Evolutionary conservation across 2,329 filamentous ascomycete species (phyloP), one percentile per base, ranked within the genome.

Genomic region (Phoma herbarum): DNA sequence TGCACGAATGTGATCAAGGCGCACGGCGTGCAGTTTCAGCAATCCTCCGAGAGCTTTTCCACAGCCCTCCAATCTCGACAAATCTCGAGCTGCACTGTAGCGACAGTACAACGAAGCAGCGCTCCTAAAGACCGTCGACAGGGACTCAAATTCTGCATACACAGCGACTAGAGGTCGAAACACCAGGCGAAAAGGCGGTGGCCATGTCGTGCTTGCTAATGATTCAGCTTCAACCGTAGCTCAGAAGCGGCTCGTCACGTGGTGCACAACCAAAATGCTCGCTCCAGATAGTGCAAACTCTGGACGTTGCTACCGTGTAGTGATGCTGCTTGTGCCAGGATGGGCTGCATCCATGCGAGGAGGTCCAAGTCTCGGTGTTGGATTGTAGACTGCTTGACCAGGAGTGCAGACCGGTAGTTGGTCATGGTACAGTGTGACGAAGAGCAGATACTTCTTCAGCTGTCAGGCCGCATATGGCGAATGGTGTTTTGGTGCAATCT

Each of bases 1-100:
- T 46, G 33, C 45, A 33, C 48, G 23, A 45, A 23, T 29, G 41
- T 51, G 56, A 59, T 22, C 48, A 35, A 42, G 48, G 47, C 42
- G 42, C 28, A 35, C 12, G 23, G 43, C 45, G 31, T 59, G 29
- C 50, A 39, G 56, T 59, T 59, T 59, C 56, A 50, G 9, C 33
- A 41, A 46, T 20, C 31, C 41, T 42, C 41, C 45, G 29, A 46
- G 23, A 39, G 41, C 45, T 18, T 33, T 33, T 10, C 37, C 37
- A 26, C 39, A 29, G 45, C 45, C 50, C 31, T 45, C 39, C 45
- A 54, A 54, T 59, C 22, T 53, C 26, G 26, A 35, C 25, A 41
- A 20, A 8, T 18, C 23, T 16, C 29, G 26, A 25, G 12, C 29
- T 35, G 37, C 37, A 10, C 45, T 20, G 47, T 23, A 28, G 43